Evolutionary conservation across 2,329 filamentous ascomycete genomes (phyloP).

Genomic region (Exserohilum turcica): DNA sequence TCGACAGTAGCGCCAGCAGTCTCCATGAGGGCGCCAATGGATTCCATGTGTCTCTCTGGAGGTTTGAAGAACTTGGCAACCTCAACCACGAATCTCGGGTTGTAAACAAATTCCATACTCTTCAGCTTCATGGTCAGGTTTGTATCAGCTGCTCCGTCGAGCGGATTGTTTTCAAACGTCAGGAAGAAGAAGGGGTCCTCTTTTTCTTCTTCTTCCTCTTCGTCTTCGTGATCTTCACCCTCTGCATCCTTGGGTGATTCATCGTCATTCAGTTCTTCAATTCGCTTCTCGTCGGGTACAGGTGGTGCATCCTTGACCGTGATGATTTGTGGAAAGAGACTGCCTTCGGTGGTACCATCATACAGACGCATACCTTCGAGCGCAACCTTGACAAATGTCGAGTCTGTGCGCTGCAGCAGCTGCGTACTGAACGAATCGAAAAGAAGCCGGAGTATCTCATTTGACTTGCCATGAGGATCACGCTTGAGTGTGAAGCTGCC

Average conservation of each 20-base stretch:
- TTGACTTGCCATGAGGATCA: conserved; percentile 75
- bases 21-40: conserved; percentile 93
- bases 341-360: conserved; percentile 91
- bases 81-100: conserved; percentile 88
- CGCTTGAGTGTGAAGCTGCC: conserved; percentile 94
- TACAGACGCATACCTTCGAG: conserved; percentile 93
- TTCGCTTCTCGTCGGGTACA: conserved; percentile 56
- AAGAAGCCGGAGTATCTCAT: conserved; percentile 84
- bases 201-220: conserved; percentile 53
- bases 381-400: conserved; percentile 83
- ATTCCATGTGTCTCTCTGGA: conserved; percentile 97
- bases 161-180: conserved; percentile 90
- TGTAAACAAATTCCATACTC: conserved; percentile 96
- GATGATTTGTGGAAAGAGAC: conserved; percentile 92
- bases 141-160: conserved; percentile 90
- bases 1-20: conserved; percentile 94
- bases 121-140: conserved; percentile 90
- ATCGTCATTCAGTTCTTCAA: conserved; percentile 57
- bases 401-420: conserved; percentile 86
- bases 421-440: conserved; percentile 96
- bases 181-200: conserved; percentile 88
- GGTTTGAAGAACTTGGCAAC: conserved; percentile 95
- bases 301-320: conserved; percentile 85
- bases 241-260: conserved; percentile 52
- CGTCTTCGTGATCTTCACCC: conserved; percentile 52